Conservation (phyloP, 192 early-diverging fungal species). For the Helicostylum pulchrum region DNA sequence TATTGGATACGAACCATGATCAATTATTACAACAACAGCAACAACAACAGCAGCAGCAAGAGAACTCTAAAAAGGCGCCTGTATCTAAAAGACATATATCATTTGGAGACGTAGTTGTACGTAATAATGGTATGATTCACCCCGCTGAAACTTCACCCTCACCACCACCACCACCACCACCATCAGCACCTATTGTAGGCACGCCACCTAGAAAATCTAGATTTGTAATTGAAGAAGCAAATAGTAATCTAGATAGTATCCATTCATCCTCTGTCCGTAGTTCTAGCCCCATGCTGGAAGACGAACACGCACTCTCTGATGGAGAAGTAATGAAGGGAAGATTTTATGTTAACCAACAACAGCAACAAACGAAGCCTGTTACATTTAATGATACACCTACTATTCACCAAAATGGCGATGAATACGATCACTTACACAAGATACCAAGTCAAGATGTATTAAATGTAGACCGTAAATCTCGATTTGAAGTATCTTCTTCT, state of each 20-base stretch:
- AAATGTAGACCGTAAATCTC: conserved; percentile 35
- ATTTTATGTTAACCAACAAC: conserved; percentile 57
- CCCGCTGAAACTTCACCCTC: conserved; percentile 13
- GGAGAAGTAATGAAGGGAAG: conserved; percentile 68
- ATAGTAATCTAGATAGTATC: neutral
- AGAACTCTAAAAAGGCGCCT: neutral
- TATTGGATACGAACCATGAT: neutral
- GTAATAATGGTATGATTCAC: conserved; percentile 18
- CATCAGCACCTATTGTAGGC: neutral
- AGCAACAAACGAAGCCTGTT: neutral
- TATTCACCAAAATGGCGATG: neutral
- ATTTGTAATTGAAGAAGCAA: conserved; percentile 36
- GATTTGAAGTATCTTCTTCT: conserved; percentile 30
- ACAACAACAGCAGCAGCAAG: neutral
- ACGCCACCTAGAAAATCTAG: conserved; percentile 29
- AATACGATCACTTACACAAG: no score
- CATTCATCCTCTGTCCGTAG: conserved; percentile 1
- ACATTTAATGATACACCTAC: conserved; percentile 9
- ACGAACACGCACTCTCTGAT: conserved; percentile 1
- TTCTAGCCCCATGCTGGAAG: conserved; percentile 16
- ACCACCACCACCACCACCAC: conserved; percentile 10
- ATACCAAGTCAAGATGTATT: neutral
- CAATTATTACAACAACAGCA: neutral
- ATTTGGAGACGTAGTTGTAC: conserved; percentile 40
- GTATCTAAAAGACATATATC: conserved; percentile 39